phyloP scores from a whole-genome alignment of 345 rosid species.

The Eucalyptus leucophloia region DNA sequence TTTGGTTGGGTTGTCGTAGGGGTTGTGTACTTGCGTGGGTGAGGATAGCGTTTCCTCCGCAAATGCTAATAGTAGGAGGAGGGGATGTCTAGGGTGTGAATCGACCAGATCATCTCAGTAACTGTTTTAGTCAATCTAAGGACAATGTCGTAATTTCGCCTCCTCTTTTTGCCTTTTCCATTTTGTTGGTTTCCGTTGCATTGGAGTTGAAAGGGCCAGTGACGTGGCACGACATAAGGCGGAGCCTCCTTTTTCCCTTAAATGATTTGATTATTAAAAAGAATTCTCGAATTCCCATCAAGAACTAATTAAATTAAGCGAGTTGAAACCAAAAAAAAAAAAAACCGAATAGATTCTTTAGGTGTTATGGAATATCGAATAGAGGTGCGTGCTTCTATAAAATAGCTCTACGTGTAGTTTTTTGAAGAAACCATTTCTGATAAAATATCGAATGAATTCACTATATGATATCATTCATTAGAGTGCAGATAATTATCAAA shows the following conservation, averaged over 20 bases:
- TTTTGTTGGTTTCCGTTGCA: background rate
- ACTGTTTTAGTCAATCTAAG: conserved; percentile 7
- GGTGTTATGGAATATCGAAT: background rate
- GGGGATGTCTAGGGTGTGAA: conserved; percentile 6
- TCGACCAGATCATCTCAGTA: background rate
- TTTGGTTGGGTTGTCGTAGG: background rate
- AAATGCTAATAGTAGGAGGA: conserved; percentile 10
- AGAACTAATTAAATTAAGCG: background rate
- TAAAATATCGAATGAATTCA: background rate
- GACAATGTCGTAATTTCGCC: conserved; percentile 4
- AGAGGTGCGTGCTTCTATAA: background rate
- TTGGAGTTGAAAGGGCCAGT: background rate
- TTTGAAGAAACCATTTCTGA: background rate
- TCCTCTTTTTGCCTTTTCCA: background rate
- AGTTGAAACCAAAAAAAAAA: background rate
- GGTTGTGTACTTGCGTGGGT: conserved; percentile 3
- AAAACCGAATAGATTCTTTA: background rate
- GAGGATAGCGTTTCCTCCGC: conserved; percentile 2
- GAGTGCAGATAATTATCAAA: rapidly evolving
- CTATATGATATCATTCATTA: background rate
- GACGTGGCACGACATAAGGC: background rate
- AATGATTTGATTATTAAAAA: background rate
- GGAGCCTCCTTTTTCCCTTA: background rate
- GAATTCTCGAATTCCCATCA: background rate
- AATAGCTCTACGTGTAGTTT: background rate